Conservation (phyloP, 2,329 filamentous ascomycete genomes). For the Onygenales sp. region DNA sequence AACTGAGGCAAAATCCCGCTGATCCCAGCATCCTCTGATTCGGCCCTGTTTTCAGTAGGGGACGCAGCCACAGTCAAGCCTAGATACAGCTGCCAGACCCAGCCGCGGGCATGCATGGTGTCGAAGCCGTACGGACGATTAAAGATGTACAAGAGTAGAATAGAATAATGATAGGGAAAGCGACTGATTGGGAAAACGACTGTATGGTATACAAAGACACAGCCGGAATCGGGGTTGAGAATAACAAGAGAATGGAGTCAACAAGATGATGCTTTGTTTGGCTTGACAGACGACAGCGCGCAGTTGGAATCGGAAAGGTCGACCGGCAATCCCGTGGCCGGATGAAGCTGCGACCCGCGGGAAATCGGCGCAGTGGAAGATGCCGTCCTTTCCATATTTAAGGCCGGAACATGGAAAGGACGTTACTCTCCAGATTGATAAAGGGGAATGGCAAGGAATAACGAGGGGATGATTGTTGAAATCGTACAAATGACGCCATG, state of each 20-base stretch:
- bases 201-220: background rate
- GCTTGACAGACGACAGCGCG: too few relatives aligned
- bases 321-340: too few relatives aligned
- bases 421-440: too few relatives aligned
- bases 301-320: too few relatives aligned
- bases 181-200: background rate
- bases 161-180: background rate
- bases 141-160: background rate
- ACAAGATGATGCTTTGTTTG: background rate
- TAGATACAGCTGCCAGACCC: background rate
- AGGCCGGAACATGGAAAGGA: too few relatives aligned
- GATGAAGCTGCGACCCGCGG: too few relatives aligned
- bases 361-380: too few relatives aligned
- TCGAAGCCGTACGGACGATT: background rate
- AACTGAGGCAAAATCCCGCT: background rate
- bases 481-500: too few relatives aligned
- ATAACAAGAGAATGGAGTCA: slow-evolving; percentile 6
- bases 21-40: background rate
- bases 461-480: too few relatives aligned
- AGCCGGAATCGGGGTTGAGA: background rate
- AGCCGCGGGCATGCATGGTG: background rate
- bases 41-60: background rate
- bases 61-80: background rate
- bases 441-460: too few relatives aligned
- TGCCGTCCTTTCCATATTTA: too few relatives aligned